Evolutionary conservation across 192 early-diverging fungal genomes (phyloP).

Genomic region (Oehlia diaphana): DNA sequence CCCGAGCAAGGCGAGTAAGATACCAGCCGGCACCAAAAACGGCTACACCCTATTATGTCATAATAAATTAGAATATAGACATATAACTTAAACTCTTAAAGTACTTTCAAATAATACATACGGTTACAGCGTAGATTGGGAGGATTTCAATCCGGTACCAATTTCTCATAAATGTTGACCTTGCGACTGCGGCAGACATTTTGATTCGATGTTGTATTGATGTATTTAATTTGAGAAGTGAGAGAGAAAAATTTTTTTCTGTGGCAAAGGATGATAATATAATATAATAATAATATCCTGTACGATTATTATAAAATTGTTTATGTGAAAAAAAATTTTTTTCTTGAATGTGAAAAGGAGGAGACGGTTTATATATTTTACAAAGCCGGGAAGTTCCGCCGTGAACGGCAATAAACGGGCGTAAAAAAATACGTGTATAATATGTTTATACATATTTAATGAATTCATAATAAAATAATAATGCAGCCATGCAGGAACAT

Average conservation of each 20-base stretch:
- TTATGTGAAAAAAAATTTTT: neutral
- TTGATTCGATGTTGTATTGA: constrained; percentile 10
- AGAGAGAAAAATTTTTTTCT: neutral
- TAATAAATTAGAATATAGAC: neutral
- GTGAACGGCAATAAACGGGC: neutral
- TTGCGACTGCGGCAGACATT: constrained; percentile 48
- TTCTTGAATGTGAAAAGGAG: neutral
- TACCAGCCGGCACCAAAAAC: constrained; percentile 50
- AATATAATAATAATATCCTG: too few species aligned
- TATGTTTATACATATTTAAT: too few species aligned
- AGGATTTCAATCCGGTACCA: constrained; percentile 61
- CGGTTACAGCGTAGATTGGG: constrained; percentile 53
- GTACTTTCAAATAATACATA: neutral
- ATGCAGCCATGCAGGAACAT: too few species aligned
- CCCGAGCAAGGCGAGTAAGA: constrained; percentile 56
- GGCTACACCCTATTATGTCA: constrained; percentile 23
- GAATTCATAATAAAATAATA: too few species aligned
- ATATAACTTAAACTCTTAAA: too few species aligned
- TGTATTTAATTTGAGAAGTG: neutral
- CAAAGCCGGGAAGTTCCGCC: neutral
- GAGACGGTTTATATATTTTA: neutral
- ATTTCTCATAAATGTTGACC: constrained; percentile 44
- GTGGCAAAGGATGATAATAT: too few species aligned
- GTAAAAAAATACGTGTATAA: too few species aligned
- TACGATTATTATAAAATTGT: too few species aligned